Conservation (phyloP, 2,329 filamentous ascomycete genomes). For the Aspergillus luchuensis region DNA sequence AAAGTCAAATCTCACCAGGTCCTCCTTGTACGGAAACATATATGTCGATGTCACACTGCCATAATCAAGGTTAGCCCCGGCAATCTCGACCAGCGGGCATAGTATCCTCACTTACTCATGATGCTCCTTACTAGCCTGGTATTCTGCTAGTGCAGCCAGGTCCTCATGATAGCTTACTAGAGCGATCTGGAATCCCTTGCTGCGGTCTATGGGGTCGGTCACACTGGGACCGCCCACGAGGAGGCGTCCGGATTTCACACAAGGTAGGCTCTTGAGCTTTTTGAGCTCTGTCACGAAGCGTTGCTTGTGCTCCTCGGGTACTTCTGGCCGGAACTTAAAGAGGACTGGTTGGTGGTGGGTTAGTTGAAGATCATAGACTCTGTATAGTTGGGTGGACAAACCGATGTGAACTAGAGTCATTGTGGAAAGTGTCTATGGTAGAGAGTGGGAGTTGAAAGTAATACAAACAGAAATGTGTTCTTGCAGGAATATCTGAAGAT, state of each 20-base stretch:
- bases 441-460: not conserved
- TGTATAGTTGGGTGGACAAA: not conserved
- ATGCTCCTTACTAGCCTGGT: slow-evolving; percentile 58
- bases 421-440: too few relatives aligned
- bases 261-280: slow-evolving; percentile 51
- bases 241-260: slow-evolving; percentile 52
- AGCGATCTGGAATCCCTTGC: slow-evolving; percentile 56
- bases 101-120: slow-evolving; percentile 45
- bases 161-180: slow-evolving; percentile 56
- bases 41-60: slow-evolving; percentile 54
- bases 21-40: slow-evolving; percentile 57
- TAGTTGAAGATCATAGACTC: not conserved
- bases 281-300: slow-evolving; percentile 53
- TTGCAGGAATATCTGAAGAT: too few relatives aligned
- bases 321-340: slow-evolving; percentile 53
- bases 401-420: slow-evolving; percentile 33
- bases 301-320: slow-evolving; percentile 46
- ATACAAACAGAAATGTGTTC: too few relatives aligned
- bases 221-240: slow-evolving; percentile 57
- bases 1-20: slow-evolving; percentile 58
- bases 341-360: slow-evolving; percentile 41
- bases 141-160: slow-evolving; percentile 50
- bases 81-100: not conserved
- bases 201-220: slow-evolving; percentile 54
- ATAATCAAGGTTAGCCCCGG: not conserved